Conservation (phyloP, 345 rosid genomes). For the Ceriops zippeliana region DNA sequence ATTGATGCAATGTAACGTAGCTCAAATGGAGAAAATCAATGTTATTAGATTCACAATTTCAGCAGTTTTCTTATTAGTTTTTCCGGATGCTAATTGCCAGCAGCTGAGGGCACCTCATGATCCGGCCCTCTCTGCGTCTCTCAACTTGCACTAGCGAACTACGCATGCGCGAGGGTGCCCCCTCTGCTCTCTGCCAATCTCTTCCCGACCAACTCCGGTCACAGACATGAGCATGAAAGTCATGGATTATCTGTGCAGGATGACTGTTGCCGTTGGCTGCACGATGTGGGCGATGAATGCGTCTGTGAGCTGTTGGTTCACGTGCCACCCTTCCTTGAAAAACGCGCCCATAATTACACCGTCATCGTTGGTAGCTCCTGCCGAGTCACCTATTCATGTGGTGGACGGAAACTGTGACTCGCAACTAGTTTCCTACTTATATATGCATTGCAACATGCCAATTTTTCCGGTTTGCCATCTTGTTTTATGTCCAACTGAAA, state of each 20-base stretch:
- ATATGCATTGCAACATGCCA: no score
- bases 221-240: background rate
- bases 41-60: background rate
- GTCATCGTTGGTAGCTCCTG: conserved; percentile 51
- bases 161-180: conserved; percentile 15
- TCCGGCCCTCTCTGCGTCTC: conserved; percentile 22
- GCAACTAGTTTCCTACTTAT: no score
- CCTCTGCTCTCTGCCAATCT: background rate
- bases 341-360: conserved; percentile 56
- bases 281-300: conserved; percentile 61
- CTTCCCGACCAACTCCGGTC: background rate
- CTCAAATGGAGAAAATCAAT: conserved; percentile 13
- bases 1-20: background rate
- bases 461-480: no score
- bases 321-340: conserved; percentile 67
- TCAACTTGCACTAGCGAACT: conserved; percentile 29
- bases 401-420: conserved; percentile 23
- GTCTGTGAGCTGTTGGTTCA: conserved; percentile 70
- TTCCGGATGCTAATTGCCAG: background rate
- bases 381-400: conserved; percentile 49
- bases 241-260: conserved; percentile 30
- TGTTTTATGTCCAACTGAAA: no score
- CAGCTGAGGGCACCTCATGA: background rate
- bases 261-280: conserved; percentile 79
- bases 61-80: background rate